Evolutionary conservation across 2,329 filamentous ascomycete species (phyloP).

Genomic region (Thielaviopsis musarum): DNA sequence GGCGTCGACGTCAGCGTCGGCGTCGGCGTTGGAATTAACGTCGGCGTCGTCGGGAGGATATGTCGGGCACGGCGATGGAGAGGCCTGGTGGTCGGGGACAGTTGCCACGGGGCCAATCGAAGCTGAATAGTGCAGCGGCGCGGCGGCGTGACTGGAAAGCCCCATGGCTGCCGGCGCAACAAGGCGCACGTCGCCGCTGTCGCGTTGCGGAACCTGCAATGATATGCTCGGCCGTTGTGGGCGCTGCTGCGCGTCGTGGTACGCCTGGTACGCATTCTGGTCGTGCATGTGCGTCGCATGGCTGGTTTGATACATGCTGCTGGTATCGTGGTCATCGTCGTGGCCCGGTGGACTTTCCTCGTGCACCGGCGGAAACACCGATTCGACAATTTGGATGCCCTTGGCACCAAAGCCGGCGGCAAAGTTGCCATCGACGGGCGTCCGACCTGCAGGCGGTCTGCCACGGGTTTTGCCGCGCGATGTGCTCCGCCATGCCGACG

Average conservation of each 20-base stretch:
- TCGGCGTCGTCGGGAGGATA: not conserved
- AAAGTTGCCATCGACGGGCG: not conserved
- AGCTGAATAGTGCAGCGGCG: not conserved
- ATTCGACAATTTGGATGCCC: not conserved
- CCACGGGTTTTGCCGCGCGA: slow-evolving; percentile 52
- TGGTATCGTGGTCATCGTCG: slow-evolving; percentile 17
- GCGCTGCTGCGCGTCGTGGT: slow-evolving; percentile 8
- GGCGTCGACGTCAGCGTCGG: not conserved
- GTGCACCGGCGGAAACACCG: not conserved
- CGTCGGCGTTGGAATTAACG: not conserved
- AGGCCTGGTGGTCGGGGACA: slow-evolving; percentile 27
- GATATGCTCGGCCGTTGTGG: slow-evolving; percentile 24
- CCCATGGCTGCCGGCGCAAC: slow-evolving; percentile 37
- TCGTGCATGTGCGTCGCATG: not conserved
- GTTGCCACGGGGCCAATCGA: slow-evolving; percentile 25
- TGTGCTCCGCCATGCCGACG: slow-evolving; percentile 60
- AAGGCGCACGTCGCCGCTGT: slow-evolving; percentile 41
- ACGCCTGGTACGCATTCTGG: not conserved
- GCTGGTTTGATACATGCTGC: not conserved
- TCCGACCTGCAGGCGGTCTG: slow-evolving; percentile 40
- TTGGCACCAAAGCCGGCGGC: not conserved
- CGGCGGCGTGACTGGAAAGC: slow-evolving; percentile 16
- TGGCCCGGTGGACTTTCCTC: slow-evolving; percentile 22
- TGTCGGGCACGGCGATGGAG: not conserved
- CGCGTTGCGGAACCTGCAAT: slow-evolving; percentile 30